Evolutionary conservation across 2,329 filamentous ascomycete species (phyloP).

Genomic region (Exserohilum turcica): DNA sequence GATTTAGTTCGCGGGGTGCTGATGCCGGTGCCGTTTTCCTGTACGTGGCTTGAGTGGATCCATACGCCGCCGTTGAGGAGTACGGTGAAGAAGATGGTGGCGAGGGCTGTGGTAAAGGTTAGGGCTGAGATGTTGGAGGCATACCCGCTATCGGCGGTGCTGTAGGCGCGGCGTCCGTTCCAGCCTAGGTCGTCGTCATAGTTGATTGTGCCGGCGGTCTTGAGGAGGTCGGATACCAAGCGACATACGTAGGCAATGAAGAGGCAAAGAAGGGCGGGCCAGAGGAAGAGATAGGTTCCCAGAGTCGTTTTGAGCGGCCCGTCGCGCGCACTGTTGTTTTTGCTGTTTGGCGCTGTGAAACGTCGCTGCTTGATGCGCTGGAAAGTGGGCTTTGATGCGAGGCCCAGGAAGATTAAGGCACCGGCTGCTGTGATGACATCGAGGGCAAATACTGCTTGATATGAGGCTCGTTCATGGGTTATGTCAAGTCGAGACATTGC

Average conservation of each 20-base stretch:
- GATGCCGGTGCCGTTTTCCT: slow-evolving; percentile 6
- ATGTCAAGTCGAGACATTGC: slow-evolving; percentile 8
- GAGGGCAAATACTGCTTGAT: slow-evolving; percentile 12
- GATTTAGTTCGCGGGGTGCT: slow-evolving; percentile 1
- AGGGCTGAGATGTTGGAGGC: neutral
- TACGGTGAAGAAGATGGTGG: slow-evolving; percentile 8
- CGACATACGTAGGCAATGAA: slow-evolving; percentile 8
- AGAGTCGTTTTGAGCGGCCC: slow-evolving; percentile 4
- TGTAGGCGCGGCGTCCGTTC: slow-evolving; percentile 1
- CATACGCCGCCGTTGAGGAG: slow-evolving; percentile 6
- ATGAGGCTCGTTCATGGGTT: slow-evolving; percentile 1
- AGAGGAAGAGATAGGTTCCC: slow-evolving; percentile 13
- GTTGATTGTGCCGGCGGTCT: slow-evolving; percentile 4
- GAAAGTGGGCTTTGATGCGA: slow-evolving; percentile 6
- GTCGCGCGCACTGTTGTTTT: slow-evolving; percentile 2
- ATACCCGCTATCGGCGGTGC: neutral
- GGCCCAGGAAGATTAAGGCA: slow-evolving; percentile 3
- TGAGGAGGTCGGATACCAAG: slow-evolving; percentile 7
- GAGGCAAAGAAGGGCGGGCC: slow-evolving; percentile 5
- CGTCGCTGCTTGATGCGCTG: slow-evolving; percentile 1
- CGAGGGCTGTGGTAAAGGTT: slow-evolving; percentile 4
- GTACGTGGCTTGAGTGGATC: slow-evolving; percentile 9
- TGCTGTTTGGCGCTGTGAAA: neutral
- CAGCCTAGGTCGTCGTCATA: slow-evolving; percentile 2
- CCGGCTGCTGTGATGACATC: slow-evolving; percentile 2